phyloP scores from a whole-genome alignment of 148 eudicot genomes.

The Drosera capensis region DNA sequence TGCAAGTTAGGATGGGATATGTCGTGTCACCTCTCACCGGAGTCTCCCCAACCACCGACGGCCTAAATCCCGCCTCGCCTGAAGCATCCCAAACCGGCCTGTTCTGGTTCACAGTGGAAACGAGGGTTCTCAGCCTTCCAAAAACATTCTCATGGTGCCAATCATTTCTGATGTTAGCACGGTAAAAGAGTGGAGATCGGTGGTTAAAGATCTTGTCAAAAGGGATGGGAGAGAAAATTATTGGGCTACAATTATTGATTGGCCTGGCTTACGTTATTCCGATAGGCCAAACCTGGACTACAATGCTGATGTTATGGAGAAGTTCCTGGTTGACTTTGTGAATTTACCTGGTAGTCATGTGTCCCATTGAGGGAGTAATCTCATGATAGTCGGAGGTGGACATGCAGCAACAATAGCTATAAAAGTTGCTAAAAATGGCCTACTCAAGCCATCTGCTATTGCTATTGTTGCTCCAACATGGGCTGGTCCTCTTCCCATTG shows the following conservation, averaged over 20 bases:
- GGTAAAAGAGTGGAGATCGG: constrained; percentile 82
- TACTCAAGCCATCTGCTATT: constrained; percentile 69
- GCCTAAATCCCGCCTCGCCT: too few relatives aligned
- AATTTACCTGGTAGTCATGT: constrained; percentile 48
- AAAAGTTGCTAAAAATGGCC: constrained; percentile 75
- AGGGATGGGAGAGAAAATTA: constrained; percentile 29
- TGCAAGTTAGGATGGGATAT: too few relatives aligned
- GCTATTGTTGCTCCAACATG: constrained; percentile 96
- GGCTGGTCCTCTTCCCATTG: constrained; percentile 97
- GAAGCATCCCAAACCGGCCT: too few relatives aligned
- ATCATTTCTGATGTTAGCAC: constrained; percentile 96
- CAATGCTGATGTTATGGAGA: constrained; percentile 88
- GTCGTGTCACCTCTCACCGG: too few relatives aligned
- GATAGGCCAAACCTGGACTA: constrained; percentile 83
- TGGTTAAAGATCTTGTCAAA: constrained; percentile 52
- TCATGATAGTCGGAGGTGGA: constrained; percentile 86
- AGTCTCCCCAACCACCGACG: too few relatives aligned
- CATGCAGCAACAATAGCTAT: constrained; percentile 82
- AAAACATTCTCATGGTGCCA: constrained; percentile 68
- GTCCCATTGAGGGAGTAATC: constrained; percentile 36
- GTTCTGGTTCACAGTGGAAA: too few relatives aligned
- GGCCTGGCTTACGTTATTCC: constrained; percentile 96
- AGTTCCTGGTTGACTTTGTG: constrained; percentile 73
- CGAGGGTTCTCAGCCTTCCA: constrained; percentile 31
- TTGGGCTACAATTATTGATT: constrained; percentile 69